Evolutionary conservation across 2,329 filamentous ascomycete genomes (phyloP).

Genomic region (Ceratocystis cacaofunesta): DNA sequence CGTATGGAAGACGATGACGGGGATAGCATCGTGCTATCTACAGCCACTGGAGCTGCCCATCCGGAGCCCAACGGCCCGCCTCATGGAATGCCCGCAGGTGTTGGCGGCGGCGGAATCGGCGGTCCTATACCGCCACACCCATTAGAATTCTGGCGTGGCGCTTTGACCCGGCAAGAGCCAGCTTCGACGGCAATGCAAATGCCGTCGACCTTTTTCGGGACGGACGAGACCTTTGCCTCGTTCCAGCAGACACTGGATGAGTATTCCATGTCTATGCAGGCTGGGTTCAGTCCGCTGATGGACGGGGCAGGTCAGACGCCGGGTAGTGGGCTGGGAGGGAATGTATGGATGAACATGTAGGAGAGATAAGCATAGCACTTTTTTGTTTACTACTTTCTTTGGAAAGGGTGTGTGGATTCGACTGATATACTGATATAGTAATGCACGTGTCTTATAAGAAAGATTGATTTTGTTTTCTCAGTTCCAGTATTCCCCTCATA

Average conservation of each 20-base stretch:
- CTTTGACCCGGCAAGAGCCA: constrained; percentile 18
- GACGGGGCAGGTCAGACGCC: not conserved
- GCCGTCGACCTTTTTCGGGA: constrained; percentile 25
- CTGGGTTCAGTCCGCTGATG: constrained; percentile 6
- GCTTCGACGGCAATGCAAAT: constrained; percentile 21
- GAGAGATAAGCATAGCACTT: not conserved
- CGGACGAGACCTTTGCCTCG: constrained; percentile 26
- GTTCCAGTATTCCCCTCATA: too few species aligned
- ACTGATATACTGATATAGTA: too few species aligned
- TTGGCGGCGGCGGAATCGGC: not conserved
- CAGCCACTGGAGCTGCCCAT: not conserved
- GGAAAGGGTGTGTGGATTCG: too few species aligned
- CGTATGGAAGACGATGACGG: constrained; percentile 15
- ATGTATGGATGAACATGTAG: constrained; percentile 15
- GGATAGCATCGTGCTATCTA: constrained; percentile 9
- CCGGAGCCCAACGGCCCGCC: not conserved
- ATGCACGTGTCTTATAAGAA: too few species aligned
- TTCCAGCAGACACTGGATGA: constrained; percentile 28
- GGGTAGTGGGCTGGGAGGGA: constrained; percentile 1
- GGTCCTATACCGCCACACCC: constrained; percentile 12
- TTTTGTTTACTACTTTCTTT: not conserved
- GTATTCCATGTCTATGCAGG: constrained; percentile 21
- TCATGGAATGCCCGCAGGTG: not conserved
- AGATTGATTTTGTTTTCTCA: too few species aligned
- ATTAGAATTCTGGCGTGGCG: constrained; percentile 14